Base-by-base conservation (phyloP, 108 stramenopile genomes). In the Nitzschia sp. region DNA sequence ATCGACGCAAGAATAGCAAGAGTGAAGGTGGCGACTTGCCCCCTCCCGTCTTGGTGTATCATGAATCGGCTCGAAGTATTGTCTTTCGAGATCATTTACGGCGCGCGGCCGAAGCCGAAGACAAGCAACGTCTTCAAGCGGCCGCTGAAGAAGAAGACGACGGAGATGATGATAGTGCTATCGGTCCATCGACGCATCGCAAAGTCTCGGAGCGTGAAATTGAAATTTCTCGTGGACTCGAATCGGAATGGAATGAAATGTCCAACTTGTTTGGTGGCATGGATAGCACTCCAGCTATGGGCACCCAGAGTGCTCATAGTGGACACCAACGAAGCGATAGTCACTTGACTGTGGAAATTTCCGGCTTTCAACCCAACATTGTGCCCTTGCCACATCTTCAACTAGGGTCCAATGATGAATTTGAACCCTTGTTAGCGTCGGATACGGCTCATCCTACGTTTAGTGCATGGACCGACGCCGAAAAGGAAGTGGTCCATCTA, bases 81-180 rank as follows among this genome's bases (percentile, higher is more conserved):
- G 94, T 95, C 30, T 95, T 95, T 88, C 91, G 94, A 8, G 91
- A 95, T 74, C 82, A 89, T 63, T 33, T 91, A 1, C 79, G 91
- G 32, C 75, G 91, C 11, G 79, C 72, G n/a, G 33, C 46, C 18
- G 54, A 69, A 23, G 46, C 46, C 21, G 36, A 51, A 54, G 49
- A 62, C 2, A 53, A 45, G 26, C 42, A 45, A 9, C n/a, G n/a
- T n/a, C n/a, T n/a, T n/a, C n/a, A n/a, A n/a, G n/a, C n/a, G n/a
- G 31, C 19, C 1, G 18, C 13, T 17, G 27, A 59, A 19, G 56
- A 55, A 8, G 1, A 28, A 2, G 33, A 54, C 26, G 49, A 27
- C 33, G 19, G 27, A 1, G 57, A 48, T 30, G 29, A 3, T 21
- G 18, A 27, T 36, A 36, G 31, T 13, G 24, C 25, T 13, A 25